A percentile compares a stretch with the other conserved stretches of the same genome.
phyloP scores from a whole-genome alignment of 169 alveolate genomes.

The Plasmodium malariae region DNA sequence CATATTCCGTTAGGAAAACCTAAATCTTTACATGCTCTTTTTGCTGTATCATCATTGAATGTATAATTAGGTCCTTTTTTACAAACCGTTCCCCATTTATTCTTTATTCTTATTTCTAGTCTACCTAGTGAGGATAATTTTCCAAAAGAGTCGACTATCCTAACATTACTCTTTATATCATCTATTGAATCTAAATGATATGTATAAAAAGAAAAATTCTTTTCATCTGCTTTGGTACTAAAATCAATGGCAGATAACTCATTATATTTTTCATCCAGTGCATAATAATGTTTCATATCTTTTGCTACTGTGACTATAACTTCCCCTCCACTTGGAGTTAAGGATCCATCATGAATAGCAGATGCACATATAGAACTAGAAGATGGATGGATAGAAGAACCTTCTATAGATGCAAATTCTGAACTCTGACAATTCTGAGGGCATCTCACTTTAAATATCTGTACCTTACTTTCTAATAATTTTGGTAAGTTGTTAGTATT shows the following conservation, averaged over 20 bases:
- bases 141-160: conserved; percentile 92
- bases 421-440: conserved; percentile 89
- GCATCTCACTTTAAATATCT: conserved; percentile 86
- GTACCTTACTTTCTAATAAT: conserved; percentile 74
- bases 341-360: conserved; percentile 90
- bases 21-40: conserved; percentile 88
- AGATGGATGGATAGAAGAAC: conserved; percentile 90
- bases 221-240: conserved; percentile 79
- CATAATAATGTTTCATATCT: conserved; percentile 84
- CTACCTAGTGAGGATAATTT: conserved; percentile 89
- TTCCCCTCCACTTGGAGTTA: conserved; percentile 91
- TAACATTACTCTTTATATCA: conserved; percentile 88
- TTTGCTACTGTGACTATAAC: conserved; percentile 86
- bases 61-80: conserved; percentile 83
- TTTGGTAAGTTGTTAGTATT: conserved; percentile 69
- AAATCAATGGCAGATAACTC: conserved; percentile 78
- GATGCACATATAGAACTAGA: conserved; percentile 91
- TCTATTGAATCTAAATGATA: conserved; percentile 88
- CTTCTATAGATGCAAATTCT: conserved; percentile 85
- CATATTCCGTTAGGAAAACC: conserved; percentile 88
- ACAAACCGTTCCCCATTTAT: conserved; percentile 87
- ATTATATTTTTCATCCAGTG: conserved; percentile 51
- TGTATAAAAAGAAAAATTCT: conserved; percentile 78
- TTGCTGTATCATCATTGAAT: conserved; percentile 88
- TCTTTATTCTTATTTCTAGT: conserved; percentile 81